phyloP scores from a whole-genome alignment of 2,329 filamentous ascomycete species.

The Xylariaceae sp. region DNA sequence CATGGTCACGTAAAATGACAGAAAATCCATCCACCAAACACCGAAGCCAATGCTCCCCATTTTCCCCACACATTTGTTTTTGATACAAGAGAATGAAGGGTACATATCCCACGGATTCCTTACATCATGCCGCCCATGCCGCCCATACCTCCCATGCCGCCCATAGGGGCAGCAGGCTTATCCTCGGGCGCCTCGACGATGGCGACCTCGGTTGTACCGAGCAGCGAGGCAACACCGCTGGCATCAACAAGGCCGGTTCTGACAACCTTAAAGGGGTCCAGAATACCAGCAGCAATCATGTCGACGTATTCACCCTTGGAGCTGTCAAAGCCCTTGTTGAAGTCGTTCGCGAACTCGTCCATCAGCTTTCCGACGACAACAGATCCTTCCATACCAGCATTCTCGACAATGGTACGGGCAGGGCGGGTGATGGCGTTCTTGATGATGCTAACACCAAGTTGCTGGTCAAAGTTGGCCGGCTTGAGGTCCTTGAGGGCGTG shows the following conservation, averaged over 20 bases:
- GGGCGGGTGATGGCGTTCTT: constrained; percentile 97
- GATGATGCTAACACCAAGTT: constrained; percentile 94
- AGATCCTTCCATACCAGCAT: constrained; percentile 90
- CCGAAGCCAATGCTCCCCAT: constrained; percentile 41
- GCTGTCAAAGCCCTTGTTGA: constrained; percentile 98
- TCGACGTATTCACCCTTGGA: constrained; percentile 97
- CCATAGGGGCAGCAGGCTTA: constrained; percentile 68
- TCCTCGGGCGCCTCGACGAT: constrained; percentile 95
- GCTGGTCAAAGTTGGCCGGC: constrained; percentile 95
- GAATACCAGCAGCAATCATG: constrained; percentile 95
- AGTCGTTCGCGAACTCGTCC: constrained; percentile 84
- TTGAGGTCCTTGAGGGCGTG: constrained; percentile 82
- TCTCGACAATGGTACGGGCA: constrained; percentile 93
- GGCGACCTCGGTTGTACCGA: constrained; percentile 96
- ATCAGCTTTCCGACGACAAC: constrained; percentile 97
- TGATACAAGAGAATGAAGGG: constrained; percentile 29
- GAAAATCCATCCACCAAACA: constrained; percentile 35
- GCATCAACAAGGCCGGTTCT: constrained; percentile 93
- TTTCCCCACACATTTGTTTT: constrained; percentile 30
- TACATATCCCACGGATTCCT: constrained; percentile 13
- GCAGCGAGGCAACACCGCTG: constrained; percentile 90
- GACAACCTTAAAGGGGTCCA: constrained; percentile 99
- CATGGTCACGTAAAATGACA: constrained; percentile 34
- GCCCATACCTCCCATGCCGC: constrained; percentile 43
- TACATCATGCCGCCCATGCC: constrained; percentile 35